These are phyloP conservation scores for Blumeria graminis DNA, from an alignment of 2,329 filamentous ascomycete genomes.

Conservation along the genomic window DNA sequence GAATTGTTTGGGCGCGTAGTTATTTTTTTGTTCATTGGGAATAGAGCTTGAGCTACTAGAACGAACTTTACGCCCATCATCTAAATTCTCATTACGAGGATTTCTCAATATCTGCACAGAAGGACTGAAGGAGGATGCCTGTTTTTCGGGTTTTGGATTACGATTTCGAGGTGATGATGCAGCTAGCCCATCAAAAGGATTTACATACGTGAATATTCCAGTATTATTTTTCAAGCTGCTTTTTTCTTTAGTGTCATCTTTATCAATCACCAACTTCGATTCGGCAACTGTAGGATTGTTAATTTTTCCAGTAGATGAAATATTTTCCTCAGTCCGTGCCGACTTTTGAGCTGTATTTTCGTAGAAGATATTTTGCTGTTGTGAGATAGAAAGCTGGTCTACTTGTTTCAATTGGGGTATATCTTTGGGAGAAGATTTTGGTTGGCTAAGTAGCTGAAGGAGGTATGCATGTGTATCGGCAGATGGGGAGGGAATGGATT, in stretches of 20 bases:
- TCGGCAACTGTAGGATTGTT: slow-evolving; percentile 9
- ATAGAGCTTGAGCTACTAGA: slow-evolving; percentile 9
- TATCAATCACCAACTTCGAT: slow-evolving; percentile 6
- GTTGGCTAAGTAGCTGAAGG: slow-evolving; percentile 61
- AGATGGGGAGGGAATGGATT: slow-evolving; percentile 26
- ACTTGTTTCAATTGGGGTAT: slow-evolving; percentile 9
- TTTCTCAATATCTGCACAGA: slow-evolving; percentile 14
- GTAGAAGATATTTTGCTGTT: slow-evolving; percentile 17
- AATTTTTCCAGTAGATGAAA: slow-evolving; percentile 19
- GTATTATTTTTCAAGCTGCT: slow-evolving; percentile 6
- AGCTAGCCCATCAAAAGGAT: slow-evolving; percentile 46
- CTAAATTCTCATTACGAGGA: neutral
- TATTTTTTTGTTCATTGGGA: slow-evolving; percentile 12
- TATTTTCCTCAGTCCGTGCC: slow-evolving; percentile 20
- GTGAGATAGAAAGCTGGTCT: slow-evolving; percentile 14
- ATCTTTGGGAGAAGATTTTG: slow-evolving; percentile 31
- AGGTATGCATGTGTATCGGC: slow-evolving; percentile 65
- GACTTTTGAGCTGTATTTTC: slow-evolving; percentile 16
- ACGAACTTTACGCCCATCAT: slow-evolving; percentile 12
- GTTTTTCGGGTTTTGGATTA: slow-evolving; percentile 21
- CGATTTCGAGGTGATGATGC: slow-evolving; percentile 38
- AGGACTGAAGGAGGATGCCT: slow-evolving; percentile 17
- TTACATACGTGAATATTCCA: slow-evolving; percentile 40
- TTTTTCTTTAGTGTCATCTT: slow-evolving; percentile 7
- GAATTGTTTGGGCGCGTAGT: slow-evolving; percentile 7